A percentile compares a stretch with the other conserved stretches of the same genome.
Conservation (phyloP, 176 grass and related monocot genomes). For the Pharus latifolius region DNA sequence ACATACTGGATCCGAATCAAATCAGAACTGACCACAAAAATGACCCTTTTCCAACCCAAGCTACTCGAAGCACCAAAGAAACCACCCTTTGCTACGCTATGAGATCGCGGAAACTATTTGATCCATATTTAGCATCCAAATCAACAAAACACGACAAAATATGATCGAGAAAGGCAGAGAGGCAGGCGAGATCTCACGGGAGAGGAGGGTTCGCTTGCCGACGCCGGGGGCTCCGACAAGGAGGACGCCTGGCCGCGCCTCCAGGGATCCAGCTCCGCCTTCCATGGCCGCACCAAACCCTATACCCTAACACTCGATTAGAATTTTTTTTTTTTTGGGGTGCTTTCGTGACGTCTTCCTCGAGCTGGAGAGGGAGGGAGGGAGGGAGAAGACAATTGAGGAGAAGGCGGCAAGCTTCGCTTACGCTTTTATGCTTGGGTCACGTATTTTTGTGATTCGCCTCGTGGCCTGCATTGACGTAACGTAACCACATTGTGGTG, state of each 20-base stretch:
- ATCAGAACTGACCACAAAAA: too few species aligned
- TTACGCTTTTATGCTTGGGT: neutral
- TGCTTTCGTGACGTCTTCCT: neutral
- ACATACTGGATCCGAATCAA: neutral
- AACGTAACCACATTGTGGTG: too few species aligned
- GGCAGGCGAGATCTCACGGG: constrained; percentile 55
- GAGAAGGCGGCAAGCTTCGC: rapidly evolving
- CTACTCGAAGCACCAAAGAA: too few species aligned
- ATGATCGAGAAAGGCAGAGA: neutral
- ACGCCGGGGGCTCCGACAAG: constrained; percentile 65
- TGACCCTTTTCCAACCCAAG: too few species aligned
- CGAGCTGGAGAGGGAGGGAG: neutral
- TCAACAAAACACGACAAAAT: neutral
- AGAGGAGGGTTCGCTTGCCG: constrained; percentile 90
- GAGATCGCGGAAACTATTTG: too few species aligned
- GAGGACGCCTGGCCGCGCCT: constrained; percentile 62
- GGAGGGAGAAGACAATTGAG: neutral
- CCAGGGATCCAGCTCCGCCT: constrained; percentile 40
- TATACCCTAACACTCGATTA: constrained; percentile 8
- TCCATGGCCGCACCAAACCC: constrained; percentile 23
- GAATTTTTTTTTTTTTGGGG: neutral
- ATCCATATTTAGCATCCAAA: neutral
- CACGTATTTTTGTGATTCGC: neutral
- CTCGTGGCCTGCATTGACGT: too few species aligned
- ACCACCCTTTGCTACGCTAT: neutral